These are phyloP conservation scores for Psilocybe cyanescens DNA, from an alignment of 768 basidiomycete genomes.

Conservation along the genomic window DNA sequence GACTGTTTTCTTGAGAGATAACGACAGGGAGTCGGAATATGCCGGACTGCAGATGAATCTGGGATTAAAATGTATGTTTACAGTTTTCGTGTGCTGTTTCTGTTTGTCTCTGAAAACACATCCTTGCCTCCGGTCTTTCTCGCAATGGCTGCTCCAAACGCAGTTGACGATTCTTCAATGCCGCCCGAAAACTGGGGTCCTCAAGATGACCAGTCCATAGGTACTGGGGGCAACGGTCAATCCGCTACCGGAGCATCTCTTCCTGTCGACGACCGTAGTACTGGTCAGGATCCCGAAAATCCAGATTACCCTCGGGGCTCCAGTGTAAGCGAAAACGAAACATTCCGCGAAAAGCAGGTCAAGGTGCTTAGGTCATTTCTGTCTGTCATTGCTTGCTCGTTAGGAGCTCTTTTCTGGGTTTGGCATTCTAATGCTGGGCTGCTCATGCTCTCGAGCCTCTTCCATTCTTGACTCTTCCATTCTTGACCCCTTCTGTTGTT, in stretches of 20 bases:
- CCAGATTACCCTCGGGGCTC: slow-evolving; percentile 56
- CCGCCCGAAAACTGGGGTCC: slow-evolving; percentile 54
- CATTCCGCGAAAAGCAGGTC: slow-evolving; percentile 76
- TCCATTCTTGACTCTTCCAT: slow-evolving; percentile 36
- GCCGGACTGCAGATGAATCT: slow-evolving; percentile 12
- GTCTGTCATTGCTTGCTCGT: slow-evolving; percentile 41
- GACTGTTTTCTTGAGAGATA: neutral
- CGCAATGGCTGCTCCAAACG: slow-evolving; percentile 35
- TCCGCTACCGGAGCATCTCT: slow-evolving; percentile 49
- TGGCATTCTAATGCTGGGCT: slow-evolving; percentile 44
- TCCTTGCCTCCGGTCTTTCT: slow-evolving; percentile 13
- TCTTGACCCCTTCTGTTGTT: slow-evolving; percentile 40
- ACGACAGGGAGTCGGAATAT: neutral
- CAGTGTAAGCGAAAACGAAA: slow-evolving; percentile 51
- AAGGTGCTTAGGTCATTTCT: slow-evolving; percentile 83
- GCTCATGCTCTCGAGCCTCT: slow-evolving; percentile 38
- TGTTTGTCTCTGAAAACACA: slow-evolving; percentile 20
- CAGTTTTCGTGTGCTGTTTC: slow-evolving; percentile 23
- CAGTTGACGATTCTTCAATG: slow-evolving; percentile 34
- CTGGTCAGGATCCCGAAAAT: slow-evolving; percentile 52
- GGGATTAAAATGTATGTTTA: slow-evolving; percentile 23
- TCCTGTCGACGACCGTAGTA: slow-evolving; percentile 48
- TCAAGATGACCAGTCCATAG: slow-evolving; percentile 51
- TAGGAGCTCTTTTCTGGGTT: slow-evolving; percentile 34
- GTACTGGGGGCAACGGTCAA: slow-evolving; percentile 44